These are phyloP conservation scores for Kokia cookei DNA, from an alignment of 441 rosid species.

Conservation along the genomic window DNA sequence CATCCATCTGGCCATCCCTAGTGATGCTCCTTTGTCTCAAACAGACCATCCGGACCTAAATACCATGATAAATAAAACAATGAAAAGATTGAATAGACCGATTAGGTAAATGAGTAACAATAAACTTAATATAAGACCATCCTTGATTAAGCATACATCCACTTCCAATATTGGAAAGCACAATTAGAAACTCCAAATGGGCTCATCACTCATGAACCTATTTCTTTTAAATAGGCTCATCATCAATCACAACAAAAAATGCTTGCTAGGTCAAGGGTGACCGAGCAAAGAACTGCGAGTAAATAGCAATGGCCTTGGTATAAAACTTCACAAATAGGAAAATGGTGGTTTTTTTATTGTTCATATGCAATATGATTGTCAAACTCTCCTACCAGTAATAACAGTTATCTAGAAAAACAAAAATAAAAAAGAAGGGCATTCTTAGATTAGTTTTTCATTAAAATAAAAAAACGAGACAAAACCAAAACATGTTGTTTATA, in stretches of 20 bases:
- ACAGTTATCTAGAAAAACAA: neutral
- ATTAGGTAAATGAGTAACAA: neutral
- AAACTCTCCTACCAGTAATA: neutral
- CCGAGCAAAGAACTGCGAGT: no score
- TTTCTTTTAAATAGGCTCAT: neutral
- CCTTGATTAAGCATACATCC: neutral
- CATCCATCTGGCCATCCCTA: slow-evolving; percentile 16
- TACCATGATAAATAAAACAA: slow-evolving; percentile 1
- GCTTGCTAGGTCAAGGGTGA: neutral
- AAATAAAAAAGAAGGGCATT: neutral
- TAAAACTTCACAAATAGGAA: neutral
- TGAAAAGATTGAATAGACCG: neutral
- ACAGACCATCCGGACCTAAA: slow-evolving; percentile 94
- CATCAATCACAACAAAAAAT: neutral
- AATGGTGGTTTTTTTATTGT: neutral
- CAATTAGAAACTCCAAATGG: neutral
- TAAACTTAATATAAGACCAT: neutral
- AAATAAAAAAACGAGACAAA: neutral
- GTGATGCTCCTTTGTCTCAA: slow-evolving; percentile 70
- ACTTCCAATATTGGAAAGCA: neutral
- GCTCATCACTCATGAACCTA: neutral
- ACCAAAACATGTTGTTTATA: neutral
- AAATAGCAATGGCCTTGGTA: neutral
- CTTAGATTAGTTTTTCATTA: neutral
- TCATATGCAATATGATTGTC: neutral